Percentiles rank a stretch among this genome's conserved stretches.
phyloP scores from a whole-genome alignment of 768 basidiomycete genomes.

The Mrakia gelida region DNA sequence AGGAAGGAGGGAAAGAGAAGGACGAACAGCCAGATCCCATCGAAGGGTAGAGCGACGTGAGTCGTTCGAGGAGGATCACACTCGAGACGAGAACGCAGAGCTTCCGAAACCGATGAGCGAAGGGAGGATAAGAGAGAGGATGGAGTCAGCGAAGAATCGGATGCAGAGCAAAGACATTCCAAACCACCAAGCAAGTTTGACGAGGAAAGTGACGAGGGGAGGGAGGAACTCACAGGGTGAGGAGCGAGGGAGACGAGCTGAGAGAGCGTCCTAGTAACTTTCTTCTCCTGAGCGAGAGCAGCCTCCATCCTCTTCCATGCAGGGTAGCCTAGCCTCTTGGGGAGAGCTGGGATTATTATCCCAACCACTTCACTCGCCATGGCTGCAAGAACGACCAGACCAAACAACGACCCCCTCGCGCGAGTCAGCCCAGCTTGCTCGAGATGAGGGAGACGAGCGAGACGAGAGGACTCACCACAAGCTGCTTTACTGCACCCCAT shows the following conservation, averaged over 20 bases:
- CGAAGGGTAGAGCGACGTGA: background rate
- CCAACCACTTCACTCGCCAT: conserved; percentile 10
- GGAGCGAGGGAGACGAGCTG: conserved; percentile 2
- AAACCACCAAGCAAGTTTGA: too few relatives aligned
- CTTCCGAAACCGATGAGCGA: background rate
- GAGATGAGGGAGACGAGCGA: background rate
- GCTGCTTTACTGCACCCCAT: background rate
- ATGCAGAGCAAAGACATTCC: too few relatives aligned
- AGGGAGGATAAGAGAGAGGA: background rate
- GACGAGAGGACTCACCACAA: background rate
- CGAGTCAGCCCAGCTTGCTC: background rate
- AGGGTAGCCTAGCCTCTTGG: background rate
- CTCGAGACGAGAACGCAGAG: conserved; percentile 17
- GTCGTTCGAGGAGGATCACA: conserved; percentile 20
- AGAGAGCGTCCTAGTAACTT: background rate
- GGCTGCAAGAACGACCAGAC: background rate
- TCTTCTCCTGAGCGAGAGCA: background rate
- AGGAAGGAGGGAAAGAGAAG: too few relatives aligned
- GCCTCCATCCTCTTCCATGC: background rate
- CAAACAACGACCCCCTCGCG: background rate
- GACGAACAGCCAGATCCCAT: conserved; percentile 5
- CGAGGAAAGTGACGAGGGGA: background rate
- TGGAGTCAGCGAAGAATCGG: background rate
- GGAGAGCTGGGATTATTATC: conserved; percentile 5
- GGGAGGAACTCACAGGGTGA: background rate